A percentile compares a stretch with the other conserved stretches of the same genome.
Conservation (phyloP, 139 green algal genomes). For the Limnomonas spitsbergensis region DNA sequence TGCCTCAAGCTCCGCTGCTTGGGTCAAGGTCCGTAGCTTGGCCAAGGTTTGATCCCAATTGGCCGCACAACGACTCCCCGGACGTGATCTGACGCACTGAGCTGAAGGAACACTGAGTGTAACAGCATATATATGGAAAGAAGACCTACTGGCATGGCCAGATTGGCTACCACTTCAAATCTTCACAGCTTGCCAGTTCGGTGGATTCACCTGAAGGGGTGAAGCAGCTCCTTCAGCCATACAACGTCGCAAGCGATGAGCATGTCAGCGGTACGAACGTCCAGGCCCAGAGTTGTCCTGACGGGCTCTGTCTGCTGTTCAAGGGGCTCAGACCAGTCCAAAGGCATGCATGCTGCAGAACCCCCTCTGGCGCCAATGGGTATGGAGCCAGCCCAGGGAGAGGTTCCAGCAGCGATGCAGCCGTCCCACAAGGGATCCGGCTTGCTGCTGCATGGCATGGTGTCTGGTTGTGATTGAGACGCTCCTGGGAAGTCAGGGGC, state of each 20-base stretch:
- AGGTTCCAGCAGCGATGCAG: too few species aligned
- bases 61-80: not conserved
- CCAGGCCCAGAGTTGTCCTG: not conserved
- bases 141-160: not conserved
- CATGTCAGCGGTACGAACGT: not conserved
- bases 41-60: not conserved
- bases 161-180: not conserved
- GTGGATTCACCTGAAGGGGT: not conserved
- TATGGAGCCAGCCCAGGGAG: constrained; percentile 1
- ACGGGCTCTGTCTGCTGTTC: not conserved
- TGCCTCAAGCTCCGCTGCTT: too few species aligned
- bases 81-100: not conserved
- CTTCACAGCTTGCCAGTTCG: not conserved
- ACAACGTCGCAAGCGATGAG: constrained; percentile 13
- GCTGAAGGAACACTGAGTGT: not conserved
- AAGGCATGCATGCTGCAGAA: not conserved
- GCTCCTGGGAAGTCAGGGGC: not conserved
- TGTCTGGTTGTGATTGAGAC: not conserved
- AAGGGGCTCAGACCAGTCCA: constrained; percentile 4
- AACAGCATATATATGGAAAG: too few species aligned
- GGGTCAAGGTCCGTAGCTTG: too few species aligned
- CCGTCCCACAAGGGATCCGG: too few species aligned
- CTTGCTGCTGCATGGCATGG: not conserved
- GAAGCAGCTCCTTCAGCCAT: constrained; percentile 2
- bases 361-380: not conserved